A percentile compares a stretch with the other conserved stretches of the same genome.
phyloP scores from a whole-genome alignment of 2,329 filamentous ascomycete species.

The Macrophomina phaseolina region DNA sequence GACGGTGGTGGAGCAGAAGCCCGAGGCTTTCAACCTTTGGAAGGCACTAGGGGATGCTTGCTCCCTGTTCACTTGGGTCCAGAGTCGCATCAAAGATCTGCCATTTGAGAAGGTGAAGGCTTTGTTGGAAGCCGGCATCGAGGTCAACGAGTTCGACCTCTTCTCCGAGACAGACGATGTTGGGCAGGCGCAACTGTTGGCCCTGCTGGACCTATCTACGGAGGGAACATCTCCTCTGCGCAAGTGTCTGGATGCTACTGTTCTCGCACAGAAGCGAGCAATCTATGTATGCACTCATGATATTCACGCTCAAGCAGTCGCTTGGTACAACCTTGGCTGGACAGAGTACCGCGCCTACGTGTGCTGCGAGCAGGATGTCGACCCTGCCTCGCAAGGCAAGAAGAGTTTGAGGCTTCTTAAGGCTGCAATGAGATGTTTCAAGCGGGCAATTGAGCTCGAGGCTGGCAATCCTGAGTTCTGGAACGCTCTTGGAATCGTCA shows the following conservation, averaged over 20 bases:
- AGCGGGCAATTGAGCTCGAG: slow-evolving; percentile 92
- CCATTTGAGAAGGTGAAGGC: slow-evolving; percentile 63
- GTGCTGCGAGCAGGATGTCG: slow-evolving; percentile 60
- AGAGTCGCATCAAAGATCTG: slow-evolving; percentile 68
- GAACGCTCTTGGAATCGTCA: slow-evolving; percentile 93
- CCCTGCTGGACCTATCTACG: slow-evolving; percentile 31
- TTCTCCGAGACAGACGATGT: slow-evolving; percentile 74
- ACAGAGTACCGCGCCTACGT: slow-evolving; percentile 82
- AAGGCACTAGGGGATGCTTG: slow-evolving; percentile 90
- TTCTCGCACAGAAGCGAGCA: slow-evolving; percentile 87
- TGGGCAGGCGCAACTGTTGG: slow-evolving; percentile 46
- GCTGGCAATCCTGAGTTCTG: slow-evolving; percentile 95
- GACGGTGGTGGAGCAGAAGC: slow-evolving; percentile 64
- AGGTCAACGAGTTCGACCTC: slow-evolving; percentile 63
- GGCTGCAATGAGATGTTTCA: slow-evolving; percentile 87
- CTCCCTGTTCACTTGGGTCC: slow-evolving; percentile 79
- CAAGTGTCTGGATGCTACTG: slow-evolving; percentile 70
- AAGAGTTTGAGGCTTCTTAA: slow-evolving; percentile 69
- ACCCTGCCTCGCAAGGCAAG: slow-evolving; percentile 46
- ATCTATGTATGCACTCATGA: slow-evolving; percentile 76
- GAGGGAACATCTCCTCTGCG: slow-evolving; percentile 47
- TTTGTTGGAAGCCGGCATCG: slow-evolving; percentile 63
- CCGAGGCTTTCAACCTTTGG: slow-evolving; percentile 90
- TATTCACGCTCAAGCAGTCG: slow-evolving; percentile 87
- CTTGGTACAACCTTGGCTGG: slow-evolving; percentile 97